phyloP scores from a whole-genome alignment of 169 alveolate species.

The Cryptosporidium ryanae region DNA sequence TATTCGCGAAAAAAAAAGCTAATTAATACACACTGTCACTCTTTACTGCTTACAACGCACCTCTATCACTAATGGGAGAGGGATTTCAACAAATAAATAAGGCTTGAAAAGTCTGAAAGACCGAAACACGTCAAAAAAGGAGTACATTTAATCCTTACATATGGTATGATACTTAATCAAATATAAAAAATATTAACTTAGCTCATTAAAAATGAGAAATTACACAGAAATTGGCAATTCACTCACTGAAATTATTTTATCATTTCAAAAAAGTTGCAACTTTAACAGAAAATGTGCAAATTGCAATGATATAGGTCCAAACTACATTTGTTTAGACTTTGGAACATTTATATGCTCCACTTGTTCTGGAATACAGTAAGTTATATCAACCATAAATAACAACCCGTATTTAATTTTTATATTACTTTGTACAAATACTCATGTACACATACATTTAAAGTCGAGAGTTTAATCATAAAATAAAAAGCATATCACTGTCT shows the following conservation, averaged over 20 bases:
- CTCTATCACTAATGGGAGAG: no score
- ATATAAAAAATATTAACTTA: not conserved
- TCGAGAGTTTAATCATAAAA: slow-evolving; percentile 82
- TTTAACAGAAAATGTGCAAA: slow-evolving; percentile 80
- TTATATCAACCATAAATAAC: not conserved
- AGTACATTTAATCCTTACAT: no score
- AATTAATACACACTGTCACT: no score
- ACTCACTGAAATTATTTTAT: slow-evolving; percentile 57
- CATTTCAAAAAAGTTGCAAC: slow-evolving; percentile 58
- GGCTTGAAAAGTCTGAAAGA: no score
- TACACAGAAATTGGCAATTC: not conserved
- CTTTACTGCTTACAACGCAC: no score
- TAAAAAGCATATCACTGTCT: slow-evolving; percentile 81
- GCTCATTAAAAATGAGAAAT: not conserved
- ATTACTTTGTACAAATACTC: not conserved
- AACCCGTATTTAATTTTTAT: no score
- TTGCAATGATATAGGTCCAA: slow-evolving; percentile 82
- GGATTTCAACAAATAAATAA: no score
- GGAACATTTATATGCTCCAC: slow-evolving; percentile 82
- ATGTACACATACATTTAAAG: not conserved
- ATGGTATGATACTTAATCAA: no score
- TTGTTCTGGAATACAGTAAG: slow-evolving; percentile 81
- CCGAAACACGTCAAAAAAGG: no score
- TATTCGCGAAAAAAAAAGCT: no score
- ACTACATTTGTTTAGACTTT: slow-evolving; percentile 79